Conservation (phyloP, 257 asterid species). For the Osmanthus fragrans region DNA sequence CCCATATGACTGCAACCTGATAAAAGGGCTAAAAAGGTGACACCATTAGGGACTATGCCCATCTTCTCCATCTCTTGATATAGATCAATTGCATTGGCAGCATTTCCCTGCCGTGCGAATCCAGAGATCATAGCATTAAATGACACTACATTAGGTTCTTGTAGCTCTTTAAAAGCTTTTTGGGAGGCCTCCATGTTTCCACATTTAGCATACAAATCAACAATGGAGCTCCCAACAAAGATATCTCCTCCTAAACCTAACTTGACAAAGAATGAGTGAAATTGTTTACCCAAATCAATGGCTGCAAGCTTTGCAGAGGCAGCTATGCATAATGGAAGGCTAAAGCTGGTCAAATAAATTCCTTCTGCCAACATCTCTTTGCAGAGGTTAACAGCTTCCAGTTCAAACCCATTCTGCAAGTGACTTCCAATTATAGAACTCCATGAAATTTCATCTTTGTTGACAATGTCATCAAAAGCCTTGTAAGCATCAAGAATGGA, state of each 20-base stretch:
- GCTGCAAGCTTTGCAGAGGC: constrained; percentile 17
- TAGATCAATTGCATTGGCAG: constrained; percentile 1
- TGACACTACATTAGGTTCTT: constrained; percentile 13
- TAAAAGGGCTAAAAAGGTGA: constrained; percentile 15
- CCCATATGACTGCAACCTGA: constrained; percentile 23
- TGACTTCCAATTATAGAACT: constrained; percentile 18
- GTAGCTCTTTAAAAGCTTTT: constrained; percentile 12
- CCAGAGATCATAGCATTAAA: constrained; percentile 23
- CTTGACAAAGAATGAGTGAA: constrained; percentile 11
- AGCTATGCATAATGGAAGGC: constrained; percentile 19
- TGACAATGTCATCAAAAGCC: constrained; percentile 17
- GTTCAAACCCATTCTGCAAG: constrained; percentile 16
- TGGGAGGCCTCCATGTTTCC: constrained; percentile 10
- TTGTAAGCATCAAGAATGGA: constrained; percentile 3
- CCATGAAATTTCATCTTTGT: constrained; percentile 24
- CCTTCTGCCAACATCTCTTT: constrained; percentile 20
- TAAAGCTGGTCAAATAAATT: constrained; percentile 2
- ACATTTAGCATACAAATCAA: constrained; percentile 24
- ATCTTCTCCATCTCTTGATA: constrained; percentile 14
- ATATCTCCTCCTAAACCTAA: constrained; percentile 10
- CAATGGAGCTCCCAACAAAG: constrained; percentile 8
- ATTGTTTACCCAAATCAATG: constrained; percentile 12
- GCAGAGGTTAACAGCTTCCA: constrained; percentile 4
- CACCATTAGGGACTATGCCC: background rate
- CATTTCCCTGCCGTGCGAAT: constrained; percentile 16